Percentiles rank a stretch among this genome's conserved stretches.
phyloP scores from a whole-genome alignment of 371 early-diverging fungal species.

The Circinella minor region DNA sequence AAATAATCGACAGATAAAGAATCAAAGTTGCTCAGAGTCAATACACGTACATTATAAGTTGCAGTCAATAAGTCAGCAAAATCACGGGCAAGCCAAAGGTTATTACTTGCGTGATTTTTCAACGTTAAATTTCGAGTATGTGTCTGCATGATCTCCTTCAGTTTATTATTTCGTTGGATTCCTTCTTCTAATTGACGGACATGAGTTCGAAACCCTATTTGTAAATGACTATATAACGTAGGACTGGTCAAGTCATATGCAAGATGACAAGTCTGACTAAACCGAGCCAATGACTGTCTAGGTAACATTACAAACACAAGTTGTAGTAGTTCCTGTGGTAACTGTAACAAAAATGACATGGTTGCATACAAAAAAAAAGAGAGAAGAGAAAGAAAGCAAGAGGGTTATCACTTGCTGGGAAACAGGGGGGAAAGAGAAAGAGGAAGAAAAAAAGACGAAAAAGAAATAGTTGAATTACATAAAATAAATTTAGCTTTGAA shows the following conservation, averaged over 20 bases:
- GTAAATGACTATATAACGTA: slow-evolving; percentile 40
- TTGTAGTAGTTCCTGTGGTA: slow-evolving; percentile 40
- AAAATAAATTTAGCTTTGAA: background rate
- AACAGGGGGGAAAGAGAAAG: slow-evolving; percentile 7
- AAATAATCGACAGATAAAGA: slow-evolving; percentile 33
- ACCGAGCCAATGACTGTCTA: slow-evolving; percentile 27
- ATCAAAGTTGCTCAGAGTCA: slow-evolving; percentile 44
- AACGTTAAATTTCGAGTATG: slow-evolving; percentile 36
- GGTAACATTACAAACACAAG: slow-evolving; percentile 26
- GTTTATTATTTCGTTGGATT: slow-evolving; percentile 14
- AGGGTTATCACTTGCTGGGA: too few species aligned
- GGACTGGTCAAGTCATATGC: slow-evolving; percentile 40
- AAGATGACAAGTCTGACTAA: slow-evolving; percentile 35
- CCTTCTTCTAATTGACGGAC: slow-evolving; percentile 40
- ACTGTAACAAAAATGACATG: slow-evolving; percentile 12
- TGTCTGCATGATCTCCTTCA: slow-evolving; percentile 23
- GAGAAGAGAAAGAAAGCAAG: slow-evolving; percentile 1
- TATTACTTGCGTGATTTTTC: slow-evolving; percentile 33
- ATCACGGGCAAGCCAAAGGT: slow-evolving; percentile 28
- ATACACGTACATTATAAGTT: slow-evolving; percentile 11
- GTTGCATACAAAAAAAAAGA: background rate
- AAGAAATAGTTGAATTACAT: too few species aligned
- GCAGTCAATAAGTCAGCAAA: slow-evolving; percentile 13
- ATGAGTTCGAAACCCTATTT: slow-evolving; percentile 33
- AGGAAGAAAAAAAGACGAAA: slow-evolving; percentile 3